Evolutionary conservation across 805 yeast genomes (phyloP).

Genomic region (Zygosaccharomyces pseudorouxii): DNA sequence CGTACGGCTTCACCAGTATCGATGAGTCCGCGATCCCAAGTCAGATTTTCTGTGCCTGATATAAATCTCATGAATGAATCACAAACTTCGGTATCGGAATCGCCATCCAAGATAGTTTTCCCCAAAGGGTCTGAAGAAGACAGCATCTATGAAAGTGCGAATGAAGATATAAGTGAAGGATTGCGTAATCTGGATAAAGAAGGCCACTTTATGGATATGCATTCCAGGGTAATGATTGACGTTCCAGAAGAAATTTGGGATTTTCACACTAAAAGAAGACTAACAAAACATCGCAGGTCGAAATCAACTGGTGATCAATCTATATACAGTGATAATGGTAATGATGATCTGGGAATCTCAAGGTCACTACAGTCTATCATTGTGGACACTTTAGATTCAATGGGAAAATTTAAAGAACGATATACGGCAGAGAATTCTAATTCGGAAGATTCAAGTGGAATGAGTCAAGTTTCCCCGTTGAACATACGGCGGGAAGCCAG

Average conservation of each 20-base stretch:
- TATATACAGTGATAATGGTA: background rate
- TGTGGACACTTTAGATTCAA: slow-evolving; percentile 23
- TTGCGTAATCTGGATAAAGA: slow-evolving; percentile 1
- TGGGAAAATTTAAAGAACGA: slow-evolving; percentile 3
- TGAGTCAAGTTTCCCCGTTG: slow-evolving; percentile 19
- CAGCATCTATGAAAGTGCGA: background rate
- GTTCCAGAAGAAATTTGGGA: slow-evolving; percentile 33
- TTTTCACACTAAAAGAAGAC: slow-evolving; percentile 20
- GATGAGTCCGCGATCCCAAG: slow-evolving; percentile 23
- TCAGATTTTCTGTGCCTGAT: slow-evolving; percentile 32
- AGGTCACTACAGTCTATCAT: slow-evolving; percentile 30
- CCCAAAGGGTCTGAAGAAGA: slow-evolving; percentile 18
- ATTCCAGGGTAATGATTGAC: slow-evolving; percentile 27
- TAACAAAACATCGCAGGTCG: slow-evolving; percentile 9
- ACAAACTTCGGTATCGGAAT: slow-evolving; percentile 8
- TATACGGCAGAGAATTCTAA: background rate
- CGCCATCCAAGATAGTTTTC: slow-evolving; percentile 32
- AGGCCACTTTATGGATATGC: slow-evolving; percentile 28
- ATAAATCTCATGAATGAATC: slow-evolving; percentile 4
- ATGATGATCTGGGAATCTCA: slow-evolving; percentile 8
- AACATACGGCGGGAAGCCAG: slow-evolving; percentile 13
- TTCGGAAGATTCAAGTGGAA: slow-evolving; percentile 5
- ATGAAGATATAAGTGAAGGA: background rate
- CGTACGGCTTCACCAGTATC: background rate
- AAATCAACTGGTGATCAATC: background rate